Conservation (phyloP, 768 basidiomycete genomes). For the Saitozyma sp. region DNA sequence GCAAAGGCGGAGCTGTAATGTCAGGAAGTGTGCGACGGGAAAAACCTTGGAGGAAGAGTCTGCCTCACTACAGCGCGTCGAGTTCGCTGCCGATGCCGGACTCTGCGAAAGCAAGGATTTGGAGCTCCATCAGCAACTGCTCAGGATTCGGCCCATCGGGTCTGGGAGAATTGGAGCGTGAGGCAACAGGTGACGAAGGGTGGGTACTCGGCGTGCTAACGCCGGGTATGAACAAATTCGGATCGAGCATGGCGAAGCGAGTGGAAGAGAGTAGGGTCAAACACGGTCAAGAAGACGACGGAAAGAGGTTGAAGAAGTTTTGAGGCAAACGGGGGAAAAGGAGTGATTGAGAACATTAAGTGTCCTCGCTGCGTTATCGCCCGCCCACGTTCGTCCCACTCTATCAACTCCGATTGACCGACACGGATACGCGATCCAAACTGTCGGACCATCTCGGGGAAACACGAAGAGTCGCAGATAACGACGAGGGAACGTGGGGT, state of each 20-base stretch:
- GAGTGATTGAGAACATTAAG: too few relatives aligned
- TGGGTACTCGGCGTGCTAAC: background rate
- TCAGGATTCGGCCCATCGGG: conserved; percentile 6
- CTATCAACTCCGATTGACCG: too few relatives aligned
- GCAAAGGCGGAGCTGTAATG: conserved; percentile 61
- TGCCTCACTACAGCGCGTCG: conserved; percentile 52
- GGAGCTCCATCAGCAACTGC: conserved; percentile 45
- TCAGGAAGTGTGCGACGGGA: background rate
- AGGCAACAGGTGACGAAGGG: conserved; percentile 5
- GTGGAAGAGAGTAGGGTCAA: too few relatives aligned
- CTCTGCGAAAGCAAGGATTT: conserved; percentile 49
- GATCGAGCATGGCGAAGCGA: background rate
- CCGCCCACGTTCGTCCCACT: too few relatives aligned
- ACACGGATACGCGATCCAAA: too few relatives aligned
- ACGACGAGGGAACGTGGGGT: too few relatives aligned
- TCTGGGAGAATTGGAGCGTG: background rate
- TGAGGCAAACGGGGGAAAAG: too few relatives aligned
- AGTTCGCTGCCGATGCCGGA: conserved; percentile 51
- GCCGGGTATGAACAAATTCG: background rate
- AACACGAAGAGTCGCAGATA: too few relatives aligned
- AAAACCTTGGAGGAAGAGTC: background rate
- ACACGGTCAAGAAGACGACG: too few relatives aligned
- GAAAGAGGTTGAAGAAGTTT: too few relatives aligned
- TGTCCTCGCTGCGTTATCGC: too few relatives aligned
- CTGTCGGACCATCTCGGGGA: too few relatives aligned